These are phyloP conservation scores for Chlamydomonas reinhardtii DNA, from an alignment of 163 green algal species.

Conservation along the genomic window DNA sequence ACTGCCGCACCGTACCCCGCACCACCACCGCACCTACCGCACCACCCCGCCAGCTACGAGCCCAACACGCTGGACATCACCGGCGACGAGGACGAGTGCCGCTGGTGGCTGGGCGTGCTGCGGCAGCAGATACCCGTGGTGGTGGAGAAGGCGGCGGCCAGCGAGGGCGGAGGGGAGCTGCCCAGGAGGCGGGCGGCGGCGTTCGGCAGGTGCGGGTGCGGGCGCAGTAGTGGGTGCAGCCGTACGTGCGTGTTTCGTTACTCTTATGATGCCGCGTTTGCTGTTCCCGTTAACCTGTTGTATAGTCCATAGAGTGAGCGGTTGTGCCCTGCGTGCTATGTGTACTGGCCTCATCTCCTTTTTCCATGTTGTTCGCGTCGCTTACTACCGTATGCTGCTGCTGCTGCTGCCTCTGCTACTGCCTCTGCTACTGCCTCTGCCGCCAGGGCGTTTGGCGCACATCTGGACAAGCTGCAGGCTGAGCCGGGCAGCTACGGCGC, in stretches of 20 bases:
- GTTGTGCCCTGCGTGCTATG: too few relatives aligned
- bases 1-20: background rate
- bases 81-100: constrained; percentile 86
- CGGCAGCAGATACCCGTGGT: constrained; percentile 70
- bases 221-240: background rate
- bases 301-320: too few relatives aligned
- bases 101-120: constrained; percentile 80
- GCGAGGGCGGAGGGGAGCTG: constrained; percentile 66
- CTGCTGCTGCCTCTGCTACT: too few relatives aligned
- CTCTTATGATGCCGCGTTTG: too few relatives aligned
- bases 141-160: constrained; percentile 85
- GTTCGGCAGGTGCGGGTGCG: constrained; percentile 64
- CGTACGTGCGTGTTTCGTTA: too few relatives aligned
- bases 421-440: too few relatives aligned
- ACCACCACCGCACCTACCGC: background rate
- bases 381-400: too few relatives aligned
- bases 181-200: constrained; percentile 79
- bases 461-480: constrained; percentile 58
- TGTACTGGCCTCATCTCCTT: too few relatives aligned
- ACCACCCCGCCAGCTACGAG: constrained; percentile 76
- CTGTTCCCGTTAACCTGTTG: too few relatives aligned
- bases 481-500: constrained; percentile 92
- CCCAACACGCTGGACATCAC: constrained; percentile 94
- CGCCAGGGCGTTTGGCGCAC: constrained; percentile 51
- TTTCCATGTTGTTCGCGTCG: too few relatives aligned